These are phyloP conservation scores for Candida jianshihensis DNA, from an alignment of 805 yeast genomes.

Conservation along the genomic window DNA sequence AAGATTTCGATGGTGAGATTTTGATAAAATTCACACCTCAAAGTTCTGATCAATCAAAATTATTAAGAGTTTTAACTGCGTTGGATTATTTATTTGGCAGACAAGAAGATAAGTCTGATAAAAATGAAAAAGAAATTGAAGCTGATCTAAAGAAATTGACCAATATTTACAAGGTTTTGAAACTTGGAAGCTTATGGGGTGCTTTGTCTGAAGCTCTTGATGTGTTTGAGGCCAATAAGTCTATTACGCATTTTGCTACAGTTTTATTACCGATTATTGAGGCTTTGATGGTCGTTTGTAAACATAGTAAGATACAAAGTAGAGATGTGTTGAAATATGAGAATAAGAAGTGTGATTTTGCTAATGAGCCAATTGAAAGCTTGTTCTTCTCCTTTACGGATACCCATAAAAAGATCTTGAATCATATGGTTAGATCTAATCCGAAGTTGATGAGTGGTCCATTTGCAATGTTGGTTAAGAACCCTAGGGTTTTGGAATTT, in stretches of 20 bases:
- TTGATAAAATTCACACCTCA: slow-evolving; percentile 68
- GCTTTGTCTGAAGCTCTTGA: slow-evolving; percentile 69
- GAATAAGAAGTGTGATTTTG: slow-evolving; percentile 56
- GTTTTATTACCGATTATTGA: slow-evolving; percentile 82
- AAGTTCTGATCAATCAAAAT: slow-evolving; percentile 80
- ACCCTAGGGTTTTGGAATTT: slow-evolving; percentile 85
- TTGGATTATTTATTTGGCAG: slow-evolving; percentile 67
- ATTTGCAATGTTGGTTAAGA: slow-evolving; percentile 78
- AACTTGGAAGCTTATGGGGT: slow-evolving; percentile 79
- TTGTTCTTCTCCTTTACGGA: slow-evolving; percentile 83
- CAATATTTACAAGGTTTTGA: slow-evolving; percentile 55
- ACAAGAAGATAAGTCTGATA: slow-evolving; percentile 13
- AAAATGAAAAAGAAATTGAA: slow-evolving; percentile 19
- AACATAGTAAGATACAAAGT: slow-evolving; percentile 58
- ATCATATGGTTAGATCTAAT: slow-evolving; percentile 85
- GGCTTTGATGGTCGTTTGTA: slow-evolving; percentile 93
- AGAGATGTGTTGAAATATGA: slow-evolving; percentile 56
- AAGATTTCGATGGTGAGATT: slow-evolving; percentile 45
- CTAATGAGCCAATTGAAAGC: slow-evolving; percentile 68
- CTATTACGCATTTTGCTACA: slow-evolving; percentile 62
- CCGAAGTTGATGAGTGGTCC: slow-evolving; percentile 96
- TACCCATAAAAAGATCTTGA: slow-evolving; percentile 78
- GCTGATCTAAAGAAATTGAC: slow-evolving; percentile 38
- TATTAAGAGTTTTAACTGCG: slow-evolving; percentile 82
- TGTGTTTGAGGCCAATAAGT: slow-evolving; percentile 51